Evolutionary conservation across 1,139 yeast species (phyloP).

Genomic region (Geotrichum aggregatum): DNA sequence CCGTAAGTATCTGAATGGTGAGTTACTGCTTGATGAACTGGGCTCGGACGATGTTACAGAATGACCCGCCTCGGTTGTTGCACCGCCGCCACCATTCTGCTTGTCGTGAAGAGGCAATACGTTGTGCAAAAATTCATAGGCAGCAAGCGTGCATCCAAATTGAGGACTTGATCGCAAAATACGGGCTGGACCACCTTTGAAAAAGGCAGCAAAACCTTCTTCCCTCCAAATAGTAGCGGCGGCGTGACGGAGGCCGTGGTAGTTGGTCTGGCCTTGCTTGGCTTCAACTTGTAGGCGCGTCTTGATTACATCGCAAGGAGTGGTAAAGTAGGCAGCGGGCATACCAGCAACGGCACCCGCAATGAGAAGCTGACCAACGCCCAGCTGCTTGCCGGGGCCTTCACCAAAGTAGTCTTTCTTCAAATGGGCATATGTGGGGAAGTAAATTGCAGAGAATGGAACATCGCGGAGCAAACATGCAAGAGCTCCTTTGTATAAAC

Average conservation of each 20-base stretch:
- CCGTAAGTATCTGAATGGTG: conserved; percentile 41
- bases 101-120: conserved; percentile 50
- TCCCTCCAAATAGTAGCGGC: conserved; percentile 67
- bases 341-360: conserved; percentile 97
- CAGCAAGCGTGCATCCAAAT: conserved; percentile 94
- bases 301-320: conserved; percentile 95
- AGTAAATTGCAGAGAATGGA: conserved; percentile 94
- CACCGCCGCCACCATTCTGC: conserved; percentile 13
- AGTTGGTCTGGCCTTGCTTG: conserved; percentile 69
- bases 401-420: conserved; percentile 77
- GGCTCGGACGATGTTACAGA: conserved; percentile 39
- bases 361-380: conserved; percentile 74
- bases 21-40: conserved; percentile 10
- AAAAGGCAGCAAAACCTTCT: conserved; percentile 80
- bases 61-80: conserved; percentile 43
- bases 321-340: conserved; percentile 93
- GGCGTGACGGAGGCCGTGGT: conserved; percentile 74
- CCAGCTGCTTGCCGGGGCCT: conserved; percentile 64
- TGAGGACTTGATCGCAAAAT: conserved; percentile 94
- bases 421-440: conserved; percentile 93
- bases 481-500: conserved; percentile 84
- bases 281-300: conserved; percentile 89
- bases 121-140: conserved; percentile 79
- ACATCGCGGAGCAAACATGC: conserved; percentile 96
- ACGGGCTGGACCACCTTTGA: conserved; percentile 95